Conservation (phyloP, 2,329 filamentous ascomycete genomes). For the Calonectria honghensis region DNA sequence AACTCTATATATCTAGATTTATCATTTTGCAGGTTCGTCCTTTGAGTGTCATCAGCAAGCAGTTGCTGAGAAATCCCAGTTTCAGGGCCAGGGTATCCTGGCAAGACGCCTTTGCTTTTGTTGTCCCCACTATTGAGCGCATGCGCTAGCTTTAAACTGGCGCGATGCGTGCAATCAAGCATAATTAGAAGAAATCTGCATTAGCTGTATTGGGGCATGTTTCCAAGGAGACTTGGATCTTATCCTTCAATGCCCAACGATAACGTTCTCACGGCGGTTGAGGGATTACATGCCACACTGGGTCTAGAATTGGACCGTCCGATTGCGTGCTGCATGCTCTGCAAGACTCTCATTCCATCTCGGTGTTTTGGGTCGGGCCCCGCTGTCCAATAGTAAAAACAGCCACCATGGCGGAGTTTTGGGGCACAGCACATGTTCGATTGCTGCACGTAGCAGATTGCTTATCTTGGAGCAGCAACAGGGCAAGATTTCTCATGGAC, state of each 20-base stretch:
- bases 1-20: not conserved
- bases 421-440: not conserved
- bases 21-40: not conserved
- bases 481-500: not conserved
- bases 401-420: not conserved
- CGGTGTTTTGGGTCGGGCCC: not conserved
- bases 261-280: not conserved
- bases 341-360: not conserved
- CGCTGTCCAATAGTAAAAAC: not conserved
- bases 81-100: not conserved
- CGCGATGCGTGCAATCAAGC: not conserved
- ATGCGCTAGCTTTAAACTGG: not conserved
- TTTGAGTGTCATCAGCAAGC: not conserved
- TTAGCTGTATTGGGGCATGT: not conserved
- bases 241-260: not conserved
- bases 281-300: not conserved
- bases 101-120: not conserved
- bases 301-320: not conserved
- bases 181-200: not conserved
- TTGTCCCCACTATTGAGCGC: not conserved
- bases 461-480: not conserved
- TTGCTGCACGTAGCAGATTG: not conserved
- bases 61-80: not conserved
- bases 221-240: not conserved
- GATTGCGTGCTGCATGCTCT: not conserved